These are phyloP conservation scores for Aegilops bicornis DNA, from an alignment of 176 grass and related monocot genomes.

Conservation along the genomic window DNA sequence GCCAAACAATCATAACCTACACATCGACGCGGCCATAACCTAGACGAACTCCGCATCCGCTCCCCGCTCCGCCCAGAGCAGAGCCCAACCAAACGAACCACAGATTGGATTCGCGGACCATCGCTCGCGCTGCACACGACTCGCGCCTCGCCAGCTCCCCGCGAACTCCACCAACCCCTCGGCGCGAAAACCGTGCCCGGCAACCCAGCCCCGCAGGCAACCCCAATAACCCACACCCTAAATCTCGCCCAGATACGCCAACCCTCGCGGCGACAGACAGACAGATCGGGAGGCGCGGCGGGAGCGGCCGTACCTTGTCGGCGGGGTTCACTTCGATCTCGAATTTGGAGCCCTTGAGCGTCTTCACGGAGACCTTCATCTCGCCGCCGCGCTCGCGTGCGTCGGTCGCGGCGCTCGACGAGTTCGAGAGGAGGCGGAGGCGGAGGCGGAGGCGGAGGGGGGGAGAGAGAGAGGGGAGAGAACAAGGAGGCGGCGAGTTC, in stretches of 20 bases:
- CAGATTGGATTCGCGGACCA: conserved; percentile 30
- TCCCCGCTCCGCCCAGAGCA: not conserved
- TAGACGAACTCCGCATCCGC: not conserved
- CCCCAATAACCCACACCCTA: not conserved
- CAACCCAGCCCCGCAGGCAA: not conserved
- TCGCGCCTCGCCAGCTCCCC: not conserved
- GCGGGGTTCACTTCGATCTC: conserved; percentile 64
- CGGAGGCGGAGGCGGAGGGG: not conserved
- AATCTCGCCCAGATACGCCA: not conserved
- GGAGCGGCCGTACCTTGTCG: conserved; percentile 46
- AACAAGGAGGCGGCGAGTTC: not conserved
- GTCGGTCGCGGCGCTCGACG: conserved; percentile 1
- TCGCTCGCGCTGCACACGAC: not conserved
- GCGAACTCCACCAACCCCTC: not conserved
- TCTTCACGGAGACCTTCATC: conserved; percentile 89
- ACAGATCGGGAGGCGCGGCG: conserved; percentile 26
- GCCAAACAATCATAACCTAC: conserved; percentile 13
- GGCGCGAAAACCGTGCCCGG: not conserved
- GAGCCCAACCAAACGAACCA: not conserved
- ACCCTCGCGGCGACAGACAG: not conserved
- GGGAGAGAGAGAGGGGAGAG: not conserved
- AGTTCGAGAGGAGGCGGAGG: conserved; percentile 8
- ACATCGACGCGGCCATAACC: not conserved
- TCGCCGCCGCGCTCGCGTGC: conserved; percentile 8
- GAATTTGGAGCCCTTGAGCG: conserved; percentile 72